phyloP scores from a whole-genome alignment of 1,139 yeast genomes.

The Blastobotrys indianensis region DNA sequence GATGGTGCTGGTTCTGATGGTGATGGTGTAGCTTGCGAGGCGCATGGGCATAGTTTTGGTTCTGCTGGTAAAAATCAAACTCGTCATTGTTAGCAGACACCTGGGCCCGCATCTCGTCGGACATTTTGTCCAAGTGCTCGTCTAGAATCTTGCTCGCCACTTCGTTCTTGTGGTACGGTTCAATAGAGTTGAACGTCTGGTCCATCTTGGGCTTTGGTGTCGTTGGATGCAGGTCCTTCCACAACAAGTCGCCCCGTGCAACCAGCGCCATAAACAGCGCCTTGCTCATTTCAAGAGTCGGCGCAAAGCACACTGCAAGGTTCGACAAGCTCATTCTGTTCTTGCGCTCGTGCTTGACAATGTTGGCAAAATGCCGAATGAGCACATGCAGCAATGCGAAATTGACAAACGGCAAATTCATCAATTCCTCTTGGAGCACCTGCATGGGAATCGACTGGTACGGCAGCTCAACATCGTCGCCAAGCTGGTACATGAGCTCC shows the following conservation, averaged over 20 bases:
- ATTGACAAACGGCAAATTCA: constrained; percentile 21
- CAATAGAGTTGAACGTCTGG: constrained; percentile 9
- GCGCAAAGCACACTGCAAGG: constrained; percentile 30
- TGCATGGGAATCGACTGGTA: constrained; percentile 19
- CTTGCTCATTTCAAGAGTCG: constrained; percentile 28
- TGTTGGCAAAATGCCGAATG: constrained; percentile 24
- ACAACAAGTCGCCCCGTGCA: constrained; percentile 19
- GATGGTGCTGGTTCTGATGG: neutral
- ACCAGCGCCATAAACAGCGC: constrained; percentile 23
- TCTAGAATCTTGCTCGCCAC: neutral
- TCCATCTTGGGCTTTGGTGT: constrained; percentile 12
- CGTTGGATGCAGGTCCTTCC: constrained; percentile 20
- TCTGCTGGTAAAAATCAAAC: constrained; percentile 9
- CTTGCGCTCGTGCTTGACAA: constrained; percentile 17
- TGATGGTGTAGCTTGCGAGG: neutral
- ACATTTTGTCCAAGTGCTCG: constrained; percentile 3
- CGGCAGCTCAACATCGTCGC: constrained; percentile 17
- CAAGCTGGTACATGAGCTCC: neutral
- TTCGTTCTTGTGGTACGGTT: constrained; percentile 4
- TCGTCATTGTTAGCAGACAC: constrained; percentile 1
- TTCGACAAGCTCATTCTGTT: constrained; percentile 31
- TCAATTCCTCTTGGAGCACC: constrained; percentile 23
- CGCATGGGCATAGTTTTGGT: neutral
- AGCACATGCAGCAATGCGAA: constrained; percentile 28
- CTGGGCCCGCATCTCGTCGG: neutral